These are phyloP conservation scores for Starmerella powellii DNA, from an alignment of 805 yeast genomes.

Conservation along the genomic window DNA sequence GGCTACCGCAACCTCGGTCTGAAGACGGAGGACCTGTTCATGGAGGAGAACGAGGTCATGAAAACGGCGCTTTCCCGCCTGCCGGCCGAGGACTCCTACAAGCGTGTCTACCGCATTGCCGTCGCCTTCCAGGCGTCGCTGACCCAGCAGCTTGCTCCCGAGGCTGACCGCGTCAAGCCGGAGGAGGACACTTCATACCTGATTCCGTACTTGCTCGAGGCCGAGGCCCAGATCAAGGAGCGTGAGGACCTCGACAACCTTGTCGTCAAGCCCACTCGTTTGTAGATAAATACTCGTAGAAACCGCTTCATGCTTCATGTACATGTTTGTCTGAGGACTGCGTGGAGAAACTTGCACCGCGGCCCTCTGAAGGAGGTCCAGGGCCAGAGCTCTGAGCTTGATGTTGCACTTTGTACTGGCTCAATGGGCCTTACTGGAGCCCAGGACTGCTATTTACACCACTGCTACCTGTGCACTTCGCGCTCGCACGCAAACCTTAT, in stretches of 20 bases:
- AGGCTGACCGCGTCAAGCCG: slow-evolving; percentile 60
- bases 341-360: too few relatives aligned
- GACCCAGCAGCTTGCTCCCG: slow-evolving; percentile 75
- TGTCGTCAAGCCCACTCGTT: slow-evolving; percentile 28
- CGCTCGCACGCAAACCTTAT: too few relatives aligned
- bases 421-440: too few relatives aligned
- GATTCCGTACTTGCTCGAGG: slow-evolving; percentile 81
- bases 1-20: slow-evolving; percentile 95
- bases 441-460: too few relatives aligned
- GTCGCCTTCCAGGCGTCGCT: slow-evolving; percentile 84
- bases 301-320: too few relatives aligned
- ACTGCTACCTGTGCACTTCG: too few relatives aligned
- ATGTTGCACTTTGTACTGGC: too few relatives aligned
- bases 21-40: slow-evolving; percentile 70
- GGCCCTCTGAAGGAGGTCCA: too few relatives aligned
- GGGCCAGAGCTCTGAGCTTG: too few relatives aligned
- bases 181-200: slow-evolving; percentile 57
- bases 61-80: slow-evolving; percentile 82
- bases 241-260: slow-evolving; percentile 80
- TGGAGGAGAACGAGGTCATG: slow-evolving; percentile 76
- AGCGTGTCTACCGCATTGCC: slow-evolving; percentile 82
- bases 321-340: too few relatives aligned
- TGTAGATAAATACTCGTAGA: background rate
- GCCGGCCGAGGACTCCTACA: slow-evolving; percentile 71
- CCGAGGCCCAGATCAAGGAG: slow-evolving; percentile 84